phyloP scores from a whole-genome alignment of 805 yeast genomes.

The Lipomyces spencermartinsiae region DNA sequence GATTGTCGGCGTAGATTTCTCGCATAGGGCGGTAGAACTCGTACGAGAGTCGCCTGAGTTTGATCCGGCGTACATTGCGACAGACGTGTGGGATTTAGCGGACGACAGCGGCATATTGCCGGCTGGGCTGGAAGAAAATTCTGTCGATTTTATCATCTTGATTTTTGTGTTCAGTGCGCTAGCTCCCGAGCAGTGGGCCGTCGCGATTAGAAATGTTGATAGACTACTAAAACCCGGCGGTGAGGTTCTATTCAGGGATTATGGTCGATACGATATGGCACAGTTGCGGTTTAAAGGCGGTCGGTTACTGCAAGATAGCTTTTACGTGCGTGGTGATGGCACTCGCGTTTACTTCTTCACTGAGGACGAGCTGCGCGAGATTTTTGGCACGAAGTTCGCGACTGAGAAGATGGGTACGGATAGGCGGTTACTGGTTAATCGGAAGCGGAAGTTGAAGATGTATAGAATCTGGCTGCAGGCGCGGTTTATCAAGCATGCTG shows the following conservation, averaged over 20 bases:
- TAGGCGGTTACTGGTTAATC: conserved; percentile 85
- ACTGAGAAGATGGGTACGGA: conserved; percentile 86
- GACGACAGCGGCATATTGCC: conserved; percentile 77
- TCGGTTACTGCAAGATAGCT: conserved; percentile 85
- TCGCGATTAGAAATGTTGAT: conserved; percentile 73
- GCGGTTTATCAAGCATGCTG: conserved; percentile 58
- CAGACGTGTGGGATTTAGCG: conserved; percentile 95
- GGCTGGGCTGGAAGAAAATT: conserved; percentile 77
- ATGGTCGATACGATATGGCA: conserved; percentile 94
- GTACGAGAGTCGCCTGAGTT: conserved; percentile 65
- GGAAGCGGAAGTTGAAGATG: conserved; percentile 93
- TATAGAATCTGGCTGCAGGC: conserved; percentile 97
- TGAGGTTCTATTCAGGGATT: conserved; percentile 84
- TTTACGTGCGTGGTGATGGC: conserved; percentile 97
- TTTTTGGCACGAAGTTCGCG: conserved; percentile 69
- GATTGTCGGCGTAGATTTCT: conserved; percentile 87
- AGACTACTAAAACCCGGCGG: conserved; percentile 93
- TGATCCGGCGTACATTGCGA: conserved; percentile 66
- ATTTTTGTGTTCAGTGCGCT: conserved; percentile 92
- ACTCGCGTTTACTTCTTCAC: conserved; percentile 97
- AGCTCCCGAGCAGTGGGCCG: conserved; percentile 88
- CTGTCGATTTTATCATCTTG: conserved; percentile 92
- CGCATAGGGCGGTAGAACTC: conserved; percentile 85
- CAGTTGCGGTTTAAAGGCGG: conserved; percentile 92
- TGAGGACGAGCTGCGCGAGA: conserved; percentile 82